Conservation (phyloP, 352 stramenopile genomes). For the Pythium aquatile region DNA sequence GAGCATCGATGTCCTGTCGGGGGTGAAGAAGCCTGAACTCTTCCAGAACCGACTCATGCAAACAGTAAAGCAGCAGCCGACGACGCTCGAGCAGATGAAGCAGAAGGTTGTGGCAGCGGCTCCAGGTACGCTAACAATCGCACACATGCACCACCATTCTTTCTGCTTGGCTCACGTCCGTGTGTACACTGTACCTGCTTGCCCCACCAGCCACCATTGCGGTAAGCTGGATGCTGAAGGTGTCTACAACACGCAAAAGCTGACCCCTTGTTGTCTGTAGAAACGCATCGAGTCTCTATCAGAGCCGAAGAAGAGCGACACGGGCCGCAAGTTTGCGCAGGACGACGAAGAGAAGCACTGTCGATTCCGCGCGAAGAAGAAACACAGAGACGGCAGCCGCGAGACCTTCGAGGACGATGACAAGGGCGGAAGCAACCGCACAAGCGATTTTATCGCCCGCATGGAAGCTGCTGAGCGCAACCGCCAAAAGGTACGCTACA, state of each 20-base stretch:
- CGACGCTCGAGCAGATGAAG: conserved; percentile 50
- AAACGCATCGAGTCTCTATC: conserved; percentile 66
- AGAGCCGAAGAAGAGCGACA: conserved; percentile 40
- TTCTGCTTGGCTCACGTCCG: background rate
- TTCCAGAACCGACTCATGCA: conserved; percentile 62
- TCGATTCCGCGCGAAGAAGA: conserved; percentile 51
- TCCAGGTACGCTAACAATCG: conserved; percentile 32
- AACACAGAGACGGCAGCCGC: conserved; percentile 24
- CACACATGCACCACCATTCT: too few species aligned
- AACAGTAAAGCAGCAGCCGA: conserved; percentile 36
- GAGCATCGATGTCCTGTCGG: conserved; percentile 38
- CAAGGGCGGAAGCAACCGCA: conserved; percentile 24
- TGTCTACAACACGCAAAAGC: background rate
- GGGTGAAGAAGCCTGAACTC: conserved; percentile 53
- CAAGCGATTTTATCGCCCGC: conserved; percentile 56
- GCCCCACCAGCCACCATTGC: conserved; percentile 11
- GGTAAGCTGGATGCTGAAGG: background rate
- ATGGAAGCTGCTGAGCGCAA: conserved; percentile 83
- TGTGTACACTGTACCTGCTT: background rate
- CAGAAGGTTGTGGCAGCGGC: conserved; percentile 41
- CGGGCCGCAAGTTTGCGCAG: conserved; percentile 52
- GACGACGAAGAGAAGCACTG: conserved; percentile 78
- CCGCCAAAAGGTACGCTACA: conserved; percentile 55
- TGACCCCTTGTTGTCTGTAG: conserved; percentile 24
- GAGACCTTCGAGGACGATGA: conserved; percentile 37